A percentile compares a stretch with the other conserved stretches of the same genome.
These are phyloP conservation scores for Podila horticola DNA, from an alignment of 192 early-diverging fungal species.

Conservation along the genomic window DNA sequence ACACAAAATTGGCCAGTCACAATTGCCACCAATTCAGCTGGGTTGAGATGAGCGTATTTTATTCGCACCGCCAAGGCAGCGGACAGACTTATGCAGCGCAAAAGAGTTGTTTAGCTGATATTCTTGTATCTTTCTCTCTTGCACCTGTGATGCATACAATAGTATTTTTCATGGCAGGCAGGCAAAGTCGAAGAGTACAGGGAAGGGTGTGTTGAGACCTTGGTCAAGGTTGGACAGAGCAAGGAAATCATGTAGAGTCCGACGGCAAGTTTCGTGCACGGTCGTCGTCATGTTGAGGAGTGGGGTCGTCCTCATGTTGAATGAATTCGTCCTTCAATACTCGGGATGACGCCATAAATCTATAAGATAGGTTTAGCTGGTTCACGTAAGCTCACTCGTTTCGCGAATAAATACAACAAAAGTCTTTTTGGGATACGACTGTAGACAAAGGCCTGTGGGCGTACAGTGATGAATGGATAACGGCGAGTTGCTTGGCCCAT, in stretches of 20 bases:
- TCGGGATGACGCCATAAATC: not conserved
- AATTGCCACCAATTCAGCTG: not conserved
- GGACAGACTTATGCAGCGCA: too few relatives aligned
- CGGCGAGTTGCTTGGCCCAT: slow-evolving; percentile 27
- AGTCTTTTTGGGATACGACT: too few relatives aligned
- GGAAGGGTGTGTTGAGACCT: too few relatives aligned
- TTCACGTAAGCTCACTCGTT: not conserved
- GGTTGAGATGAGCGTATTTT: too few relatives aligned
- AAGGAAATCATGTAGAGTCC: not conserved
- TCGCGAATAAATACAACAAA: not conserved
- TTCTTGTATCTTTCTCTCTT: too few relatives aligned
- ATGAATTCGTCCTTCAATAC: slow-evolving; percentile 1
- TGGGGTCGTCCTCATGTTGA: not conserved
- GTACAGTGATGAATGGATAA: slow-evolving; percentile 4
- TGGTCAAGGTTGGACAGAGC: too few relatives aligned
- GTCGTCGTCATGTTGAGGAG: not conserved
- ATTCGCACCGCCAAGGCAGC: too few relatives aligned
- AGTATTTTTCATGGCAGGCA: too few relatives aligned
- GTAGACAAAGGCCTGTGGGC: not conserved
- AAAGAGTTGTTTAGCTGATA: too few relatives aligned
- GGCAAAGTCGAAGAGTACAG: too few relatives aligned
- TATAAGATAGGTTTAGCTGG: not conserved
- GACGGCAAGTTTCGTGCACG: not conserved
- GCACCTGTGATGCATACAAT: too few relatives aligned
- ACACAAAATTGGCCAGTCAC: not conserved